phyloP scores from a whole-genome alignment of 164 flowering plant species.

The Saururus chinensis region DNA sequence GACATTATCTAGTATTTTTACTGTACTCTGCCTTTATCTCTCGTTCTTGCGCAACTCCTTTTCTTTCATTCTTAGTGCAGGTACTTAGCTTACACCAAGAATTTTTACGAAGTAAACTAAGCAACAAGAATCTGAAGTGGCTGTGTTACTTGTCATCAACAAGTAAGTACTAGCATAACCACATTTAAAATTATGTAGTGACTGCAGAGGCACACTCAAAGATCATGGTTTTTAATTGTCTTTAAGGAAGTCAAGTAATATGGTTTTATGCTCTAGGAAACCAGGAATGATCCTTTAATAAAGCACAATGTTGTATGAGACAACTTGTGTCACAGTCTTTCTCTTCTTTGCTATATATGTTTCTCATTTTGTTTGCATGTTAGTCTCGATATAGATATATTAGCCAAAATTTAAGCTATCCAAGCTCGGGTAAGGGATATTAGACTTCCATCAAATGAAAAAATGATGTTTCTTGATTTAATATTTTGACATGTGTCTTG shows the following conservation, averaged over 20 bases:
- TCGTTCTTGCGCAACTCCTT: background rate
- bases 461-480: background rate
- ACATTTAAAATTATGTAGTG: background rate
- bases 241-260: background rate
- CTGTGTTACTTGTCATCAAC: slow-evolving; percentile 82
- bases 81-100: slow-evolving; percentile 44
- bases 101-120: slow-evolving; percentile 24
- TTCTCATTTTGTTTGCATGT: background rate
- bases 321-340: too few species aligned
- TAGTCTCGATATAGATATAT: too few species aligned
- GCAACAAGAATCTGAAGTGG: slow-evolving; percentile 61
- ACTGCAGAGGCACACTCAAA: background rate
- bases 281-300: too few species aligned
- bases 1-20: too few species aligned
- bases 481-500: background rate
- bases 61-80: slow-evolving; percentile 16
- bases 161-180: slow-evolving; percentile 28
- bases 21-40: background rate
- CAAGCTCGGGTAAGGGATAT: background rate
- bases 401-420: background rate
- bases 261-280: background rate
- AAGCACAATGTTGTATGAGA: too few species aligned
- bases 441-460: background rate
- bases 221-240: background rate
- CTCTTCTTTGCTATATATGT: background rate